These are phyloP conservation scores for Aspergillus proliferans DNA, from an alignment of 2,329 filamentous ascomycete genomes.

Conservation along the genomic window DNA sequence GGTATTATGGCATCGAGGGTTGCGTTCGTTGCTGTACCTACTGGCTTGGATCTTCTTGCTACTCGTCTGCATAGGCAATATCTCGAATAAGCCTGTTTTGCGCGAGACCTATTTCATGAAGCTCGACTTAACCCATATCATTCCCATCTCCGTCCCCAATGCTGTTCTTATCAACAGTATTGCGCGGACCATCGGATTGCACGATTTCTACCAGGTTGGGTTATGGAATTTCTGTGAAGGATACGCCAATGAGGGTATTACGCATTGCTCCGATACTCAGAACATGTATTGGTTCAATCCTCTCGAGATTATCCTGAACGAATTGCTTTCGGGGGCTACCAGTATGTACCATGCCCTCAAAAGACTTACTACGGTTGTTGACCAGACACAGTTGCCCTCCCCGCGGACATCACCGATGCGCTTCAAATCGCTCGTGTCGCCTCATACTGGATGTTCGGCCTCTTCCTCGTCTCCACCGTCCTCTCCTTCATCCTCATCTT, in stretches of 20 bases:
- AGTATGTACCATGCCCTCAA: constrained; percentile 42
- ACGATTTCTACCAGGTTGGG: constrained; percentile 91
- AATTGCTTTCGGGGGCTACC: constrained; percentile 74
- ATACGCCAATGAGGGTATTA: constrained; percentile 63
- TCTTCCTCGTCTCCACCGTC: constrained; percentile 68
- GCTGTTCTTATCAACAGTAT: constrained; percentile 77
- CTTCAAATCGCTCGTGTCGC: constrained; percentile 67
- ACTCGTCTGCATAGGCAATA: constrained; percentile 73
- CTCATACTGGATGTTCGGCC: constrained; percentile 81
- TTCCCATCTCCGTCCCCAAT: constrained; percentile 66
- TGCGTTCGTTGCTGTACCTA: constrained; percentile 65
- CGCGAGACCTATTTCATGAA: constrained; percentile 75
- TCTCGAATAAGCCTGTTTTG: constrained; percentile 55
- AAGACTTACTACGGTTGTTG: neutral
- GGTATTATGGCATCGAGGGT: constrained; percentile 53
- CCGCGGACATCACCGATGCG: constrained; percentile 64
- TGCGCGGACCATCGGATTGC: constrained; percentile 75
- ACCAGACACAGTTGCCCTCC: constrained; percentile 58
- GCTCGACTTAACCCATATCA: constrained; percentile 74
- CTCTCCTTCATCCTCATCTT: constrained; percentile 69
- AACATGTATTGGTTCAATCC: constrained; percentile 88
- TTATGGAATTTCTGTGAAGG: constrained; percentile 92
- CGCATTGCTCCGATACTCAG: constrained; percentile 64
- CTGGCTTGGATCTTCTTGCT: constrained; percentile 72
- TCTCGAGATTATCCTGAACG: constrained; percentile 68